Evolutionary conservation across 345 rosid genomes (phyloP).

Genomic region (Ceriops decandra): DNA sequence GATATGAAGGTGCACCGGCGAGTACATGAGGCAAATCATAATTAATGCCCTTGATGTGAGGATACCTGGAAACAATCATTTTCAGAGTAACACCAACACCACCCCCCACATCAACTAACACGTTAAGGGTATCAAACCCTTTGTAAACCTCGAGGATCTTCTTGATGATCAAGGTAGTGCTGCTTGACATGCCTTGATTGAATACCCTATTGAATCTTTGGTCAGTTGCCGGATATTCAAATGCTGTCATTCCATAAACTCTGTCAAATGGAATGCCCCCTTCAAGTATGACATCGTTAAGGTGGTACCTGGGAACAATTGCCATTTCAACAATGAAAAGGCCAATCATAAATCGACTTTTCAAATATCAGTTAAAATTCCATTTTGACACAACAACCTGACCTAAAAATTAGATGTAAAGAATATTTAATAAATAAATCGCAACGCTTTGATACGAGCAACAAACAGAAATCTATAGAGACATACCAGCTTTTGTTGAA

Average conservation of each 20-base stretch:
- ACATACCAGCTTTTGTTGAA: slow-evolving; percentile 41
- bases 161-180: slow-evolving; percentile 24
- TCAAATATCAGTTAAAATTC: too few relatives aligned
- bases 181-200: slow-evolving; percentile 27
- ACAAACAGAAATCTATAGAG: slow-evolving; percentile 2
- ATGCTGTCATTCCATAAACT: slow-evolving; percentile 27
- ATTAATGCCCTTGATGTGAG: slow-evolving; percentile 34
- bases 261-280: slow-evolving; percentile 35
- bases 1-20: slow-evolving; percentile 27
- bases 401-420: too few relatives aligned
- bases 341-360: too few relatives aligned
- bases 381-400: too few relatives aligned
- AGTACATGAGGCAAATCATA: slow-evolving; percentile 38
- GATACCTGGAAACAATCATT: slow-evolving; percentile 29
- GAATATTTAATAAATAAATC: too few relatives aligned
- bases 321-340: background rate
- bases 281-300: slow-evolving; percentile 34
- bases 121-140: slow-evolving; percentile 26
- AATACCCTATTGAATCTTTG: slow-evolving; percentile 29
- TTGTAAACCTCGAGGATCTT: slow-evolving; percentile 30
- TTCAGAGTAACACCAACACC: slow-evolving; percentile 28
- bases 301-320: slow-evolving; percentile 22
- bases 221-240: slow-evolving; percentile 28
- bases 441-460: background rate
- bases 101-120: slow-evolving; percentile 43